Evolutionary conservation across 768 basidiomycete genomes (phyloP), one percentile per base, ranked within the genome.

Genomic region (Psilocybe cubensis): DNA sequence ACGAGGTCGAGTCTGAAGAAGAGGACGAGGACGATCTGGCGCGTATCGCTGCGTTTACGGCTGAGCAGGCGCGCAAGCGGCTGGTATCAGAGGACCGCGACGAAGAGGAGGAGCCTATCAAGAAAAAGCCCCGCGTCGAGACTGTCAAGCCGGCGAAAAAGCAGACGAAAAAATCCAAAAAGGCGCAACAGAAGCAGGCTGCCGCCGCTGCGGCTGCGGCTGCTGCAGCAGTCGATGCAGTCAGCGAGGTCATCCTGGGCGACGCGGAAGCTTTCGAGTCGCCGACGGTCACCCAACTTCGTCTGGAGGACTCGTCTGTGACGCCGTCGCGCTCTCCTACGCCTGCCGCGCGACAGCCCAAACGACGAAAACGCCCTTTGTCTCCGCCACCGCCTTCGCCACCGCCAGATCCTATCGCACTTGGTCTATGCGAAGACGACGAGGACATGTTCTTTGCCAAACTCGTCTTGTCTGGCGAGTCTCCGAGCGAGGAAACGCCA

Each of bases 371-470:
- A 64, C 71, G 27, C 27, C 68, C 69, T 8, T 68, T 70, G 21
- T 75, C 74, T 24, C 76, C 68, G 3, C 75, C 69, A 1, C 79
- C 80, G 8, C 81, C 82, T 4, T 77, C 77, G 1, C 83, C 76
- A 1, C 83, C 81, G 12, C 79, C 79, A 12, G 83, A 90, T 68
- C 81, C 80, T 1, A 68, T 87, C 29, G 73, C 72, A 2, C 72
- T 78, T 27, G 89, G 83, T 2, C 64, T 92, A 11, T 89, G 89
- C 61, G 81, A 87, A 33, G 95, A 96, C 68, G 94, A 96, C 63
- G 95, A 97, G 70, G 95, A 97, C 68, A 69, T 91, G 14, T 96
- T 89, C 72, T 94, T 87, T 71, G 79, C 86, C 52, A 86, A 83
- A 59, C 79, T 88, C 35, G 85, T 79, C 3, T 69, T 91, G 24